Conservation (phyloP, 75 land plant genomes). For the Pinus albicaulis region DNA sequence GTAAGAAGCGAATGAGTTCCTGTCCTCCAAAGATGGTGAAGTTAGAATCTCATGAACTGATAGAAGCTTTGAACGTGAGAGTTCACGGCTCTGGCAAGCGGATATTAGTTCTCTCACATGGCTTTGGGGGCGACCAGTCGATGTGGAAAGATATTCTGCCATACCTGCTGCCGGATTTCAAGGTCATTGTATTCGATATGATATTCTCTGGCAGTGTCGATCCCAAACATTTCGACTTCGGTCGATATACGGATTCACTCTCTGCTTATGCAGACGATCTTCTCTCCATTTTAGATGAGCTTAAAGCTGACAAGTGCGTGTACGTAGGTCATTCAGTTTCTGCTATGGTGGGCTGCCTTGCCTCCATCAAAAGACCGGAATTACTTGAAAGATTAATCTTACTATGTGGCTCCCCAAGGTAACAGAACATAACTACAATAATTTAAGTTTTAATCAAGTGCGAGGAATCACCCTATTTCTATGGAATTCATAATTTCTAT, state of each 20-base stretch:
- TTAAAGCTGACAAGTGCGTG: conserved; percentile 51
- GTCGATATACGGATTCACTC: conserved; percentile 13
- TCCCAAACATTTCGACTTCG: neutral
- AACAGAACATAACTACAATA: too few relatives aligned
- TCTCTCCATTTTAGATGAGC: conserved; percentile 42
- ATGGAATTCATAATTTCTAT: too few relatives aligned
- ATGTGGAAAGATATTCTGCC: conserved; percentile 57
- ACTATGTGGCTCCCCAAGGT: conserved; percentile 32
- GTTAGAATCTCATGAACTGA: too few relatives aligned
- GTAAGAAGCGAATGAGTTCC: too few relatives aligned
- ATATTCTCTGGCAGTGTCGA: conserved; percentile 32
- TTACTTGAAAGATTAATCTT: conserved; percentile 68
- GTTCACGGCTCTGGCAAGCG: conserved; percentile 24
- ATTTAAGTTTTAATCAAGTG: too few relatives aligned
- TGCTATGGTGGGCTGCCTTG: conserved; percentile 71
- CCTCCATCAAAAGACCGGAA: conserved; percentile 76
- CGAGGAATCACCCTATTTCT: too few relatives aligned
- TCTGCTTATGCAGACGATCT: conserved; percentile 52
- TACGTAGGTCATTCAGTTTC: conserved; percentile 89
- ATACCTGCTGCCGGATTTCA: conserved; percentile 19
- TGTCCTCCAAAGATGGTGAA: too few relatives aligned
- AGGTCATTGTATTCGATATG: conserved; percentile 55
- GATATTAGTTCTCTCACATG: conserved; percentile 50
- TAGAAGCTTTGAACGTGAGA: conserved; percentile 21
- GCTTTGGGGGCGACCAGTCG: conserved; percentile 57